These are phyloP conservation scores for Theobroma grandiflorum DNA, from an alignment of 441 rosid species.

Conservation along the genomic window DNA sequence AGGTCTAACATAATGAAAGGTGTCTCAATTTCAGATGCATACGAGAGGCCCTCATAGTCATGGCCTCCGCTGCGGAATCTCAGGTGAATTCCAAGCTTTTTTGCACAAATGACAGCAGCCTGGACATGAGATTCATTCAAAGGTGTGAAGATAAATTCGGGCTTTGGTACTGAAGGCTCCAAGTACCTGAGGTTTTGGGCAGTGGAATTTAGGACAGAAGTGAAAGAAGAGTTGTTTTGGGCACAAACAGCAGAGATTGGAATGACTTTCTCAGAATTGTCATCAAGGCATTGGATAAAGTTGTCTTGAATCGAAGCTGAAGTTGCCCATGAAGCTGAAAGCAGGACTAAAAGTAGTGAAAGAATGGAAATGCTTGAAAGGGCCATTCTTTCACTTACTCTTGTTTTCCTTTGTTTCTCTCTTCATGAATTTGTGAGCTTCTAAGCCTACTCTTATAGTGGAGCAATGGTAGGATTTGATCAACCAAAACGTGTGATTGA, in stretches of 20 bases:
- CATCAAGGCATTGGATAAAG: conserved; percentile 53
- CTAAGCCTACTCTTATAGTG: conserved; percentile 20
- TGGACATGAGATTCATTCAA: conserved; percentile 59
- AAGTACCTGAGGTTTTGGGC: conserved; percentile 74
- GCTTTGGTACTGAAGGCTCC: conserved; percentile 59
- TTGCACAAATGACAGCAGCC: conserved; percentile 59
- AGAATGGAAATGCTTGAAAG: neutral
- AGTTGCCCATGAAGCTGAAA: conserved; percentile 15
- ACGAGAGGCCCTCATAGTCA: conserved; percentile 78
- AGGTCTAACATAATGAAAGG: conserved; percentile 69
- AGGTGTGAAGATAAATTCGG: conserved; percentile 69
- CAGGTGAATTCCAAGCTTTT: conserved; percentile 57
- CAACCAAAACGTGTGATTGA: conserved; percentile 43
- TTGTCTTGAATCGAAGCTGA: conserved; percentile 38
- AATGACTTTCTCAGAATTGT: conserved; percentile 38
- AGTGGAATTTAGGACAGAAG: conserved; percentile 53
- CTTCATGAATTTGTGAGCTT: neutral
- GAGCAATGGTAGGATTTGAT: neutral
- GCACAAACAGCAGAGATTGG: conserved; percentile 47
- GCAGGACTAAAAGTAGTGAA: neutral
- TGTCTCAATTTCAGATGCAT: conserved; percentile 51
- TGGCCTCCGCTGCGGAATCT: conserved; percentile 79
- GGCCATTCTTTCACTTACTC: neutral
- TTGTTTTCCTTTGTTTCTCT: neutral
- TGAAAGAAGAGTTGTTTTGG: conserved; percentile 49